Evolutionary conservation across 768 basidiomycete species (phyloP), one percentile per base, ranked within the genome.

Genomic region (Fomitopsis pulvina): DNA sequence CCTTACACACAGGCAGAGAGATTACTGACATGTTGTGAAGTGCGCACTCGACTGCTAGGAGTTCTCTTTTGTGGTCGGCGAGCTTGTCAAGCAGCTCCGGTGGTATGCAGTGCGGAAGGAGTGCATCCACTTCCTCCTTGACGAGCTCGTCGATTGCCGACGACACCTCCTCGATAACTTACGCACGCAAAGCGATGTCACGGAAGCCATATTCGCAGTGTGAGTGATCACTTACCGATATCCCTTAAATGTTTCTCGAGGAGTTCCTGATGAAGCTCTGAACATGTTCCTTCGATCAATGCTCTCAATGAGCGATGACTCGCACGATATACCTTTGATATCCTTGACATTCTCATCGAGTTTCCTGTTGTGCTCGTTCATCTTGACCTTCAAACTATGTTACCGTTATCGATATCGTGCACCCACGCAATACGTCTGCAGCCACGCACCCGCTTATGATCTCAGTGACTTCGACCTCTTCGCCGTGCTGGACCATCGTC

Each of bases 271-370:
- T 75, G 57, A n/a, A n/a, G n/a, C n/a, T n/a, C n/a, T n/a, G n/a
- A n/a, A n/a, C n/a, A n/a, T n/a, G n/a, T n/a, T n/a, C n/a, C n/a
- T n/a, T n/a, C n/a, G 16, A 20, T 26, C 24, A 40, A 37, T 38
- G 38, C 20, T 6, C 22, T 12, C 18, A 47, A 34, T 12, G 22
- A 51, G 42, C 37, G 7, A 30, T 10, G 27, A 56, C 68, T 47
- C n/a, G n/a, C n/a, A n/a, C n/a, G n/a, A n/a, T n/a, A n/a, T 47
- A 75, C 80, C 60, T 60, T 78, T 70, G 42, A 83, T 75, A 48
- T 80, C 78, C 10, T 68, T 59, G 6, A 76, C 66, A 4, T 71
- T 71, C 5, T 73, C 66, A 25, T 67, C 63, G 45, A 79, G 73
- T 41, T 65, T 65, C 45, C 64, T 51, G 48, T 80, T 75, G 45